Evolutionary conservation across 306 rosid genomes (phyloP).

Genomic region (Abrus precatorius): DNA sequence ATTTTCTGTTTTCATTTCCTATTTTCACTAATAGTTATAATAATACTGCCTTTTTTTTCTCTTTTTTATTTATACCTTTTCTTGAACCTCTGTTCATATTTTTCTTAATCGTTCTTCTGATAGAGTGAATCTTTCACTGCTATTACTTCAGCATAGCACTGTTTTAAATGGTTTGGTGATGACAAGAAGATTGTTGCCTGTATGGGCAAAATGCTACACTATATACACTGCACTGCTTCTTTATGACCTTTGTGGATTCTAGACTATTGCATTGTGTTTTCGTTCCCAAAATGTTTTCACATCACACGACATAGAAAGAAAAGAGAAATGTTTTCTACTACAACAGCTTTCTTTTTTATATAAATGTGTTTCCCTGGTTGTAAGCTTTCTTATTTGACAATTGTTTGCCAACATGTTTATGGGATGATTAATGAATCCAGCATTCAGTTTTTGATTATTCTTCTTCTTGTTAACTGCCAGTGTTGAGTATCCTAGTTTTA

Average conservation of each 20-base stretch:
- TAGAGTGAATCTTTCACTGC: not conserved
- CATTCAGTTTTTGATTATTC: conserved; percentile 29
- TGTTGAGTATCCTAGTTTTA: conserved; percentile 69
- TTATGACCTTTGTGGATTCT: not conserved
- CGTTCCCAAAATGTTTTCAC: conserved; percentile 6
- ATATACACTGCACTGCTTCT: not conserved
- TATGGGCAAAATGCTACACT: conserved; percentile 8
- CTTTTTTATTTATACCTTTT: not conserved
- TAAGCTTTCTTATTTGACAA: conserved; percentile 27
- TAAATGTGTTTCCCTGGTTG: not conserved
- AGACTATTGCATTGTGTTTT: conserved; percentile 4
- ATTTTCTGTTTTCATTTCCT: not conserved
- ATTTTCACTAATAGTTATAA: not conserved
- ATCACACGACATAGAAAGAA: not conserved
- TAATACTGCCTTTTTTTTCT: not conserved
- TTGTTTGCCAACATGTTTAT: conserved; percentile 25
- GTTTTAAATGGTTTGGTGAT: conserved; percentile 17
- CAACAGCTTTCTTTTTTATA: not conserved
- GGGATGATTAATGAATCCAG: conserved; percentile 11
- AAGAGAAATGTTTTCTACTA: not conserved
- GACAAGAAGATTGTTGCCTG: not conserved
- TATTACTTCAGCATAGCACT: not conserved
- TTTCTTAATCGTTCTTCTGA: not conserved
- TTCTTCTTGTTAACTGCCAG: conserved; percentile 59
- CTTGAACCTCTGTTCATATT: not conserved